Percentiles rank a stretch among this genome's conserved stretches.
These are phyloP conservation scores for Calamus simplicifolius DNA, from an alignment of 176 grass and related monocot genomes.

Conservation along the genomic window DNA sequence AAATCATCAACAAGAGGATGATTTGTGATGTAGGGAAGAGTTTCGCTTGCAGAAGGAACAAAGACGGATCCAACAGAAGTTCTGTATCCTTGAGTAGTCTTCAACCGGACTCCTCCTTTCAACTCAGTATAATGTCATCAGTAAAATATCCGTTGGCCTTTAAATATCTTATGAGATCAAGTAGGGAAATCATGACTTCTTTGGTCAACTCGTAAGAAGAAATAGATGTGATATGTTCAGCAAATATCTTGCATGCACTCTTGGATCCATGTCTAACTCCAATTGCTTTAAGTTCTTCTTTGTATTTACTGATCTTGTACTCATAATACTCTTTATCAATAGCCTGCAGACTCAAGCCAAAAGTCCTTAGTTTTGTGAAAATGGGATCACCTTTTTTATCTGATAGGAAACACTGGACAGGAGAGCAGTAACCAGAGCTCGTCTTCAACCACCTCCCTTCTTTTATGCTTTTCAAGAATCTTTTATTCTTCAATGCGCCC, in stretches of 20 bases:
- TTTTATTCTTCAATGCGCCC: conserved; percentile 5
- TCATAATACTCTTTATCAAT: conserved; percentile 46
- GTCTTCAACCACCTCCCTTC: conserved; percentile 62
- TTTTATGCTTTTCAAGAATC: conserved; percentile 37
- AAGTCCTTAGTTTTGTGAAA: too few relatives aligned
- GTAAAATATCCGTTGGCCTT: conserved; percentile 26
- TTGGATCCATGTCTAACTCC: conserved; percentile 52
- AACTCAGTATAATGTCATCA: conserved; percentile 31
- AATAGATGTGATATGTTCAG: conserved; percentile 31
- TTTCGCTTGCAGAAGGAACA: conserved; percentile 31
- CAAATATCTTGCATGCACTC: conserved; percentile 36
- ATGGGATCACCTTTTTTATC: conserved; percentile 22
- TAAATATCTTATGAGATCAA: conserved; percentile 55
- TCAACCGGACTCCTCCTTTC: conserved; percentile 40
- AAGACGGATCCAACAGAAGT: conserved; percentile 34
- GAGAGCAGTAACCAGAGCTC: conserved; percentile 46
- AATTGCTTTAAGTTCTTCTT: conserved; percentile 37
- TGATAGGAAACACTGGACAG: conserved; percentile 49
- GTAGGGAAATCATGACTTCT: conserved; percentile 41
- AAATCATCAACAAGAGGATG: conserved; percentile 49
- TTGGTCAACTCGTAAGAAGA: conserved; percentile 30
- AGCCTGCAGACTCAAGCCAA: not conserved
- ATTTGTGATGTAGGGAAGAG: conserved; percentile 30
- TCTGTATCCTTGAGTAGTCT: conserved; percentile 30
- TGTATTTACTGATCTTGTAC: conserved; percentile 26